phyloP scores from a whole-genome alignment of 352 stramenopile genomes.

The Phytophthora multivora region DNA sequence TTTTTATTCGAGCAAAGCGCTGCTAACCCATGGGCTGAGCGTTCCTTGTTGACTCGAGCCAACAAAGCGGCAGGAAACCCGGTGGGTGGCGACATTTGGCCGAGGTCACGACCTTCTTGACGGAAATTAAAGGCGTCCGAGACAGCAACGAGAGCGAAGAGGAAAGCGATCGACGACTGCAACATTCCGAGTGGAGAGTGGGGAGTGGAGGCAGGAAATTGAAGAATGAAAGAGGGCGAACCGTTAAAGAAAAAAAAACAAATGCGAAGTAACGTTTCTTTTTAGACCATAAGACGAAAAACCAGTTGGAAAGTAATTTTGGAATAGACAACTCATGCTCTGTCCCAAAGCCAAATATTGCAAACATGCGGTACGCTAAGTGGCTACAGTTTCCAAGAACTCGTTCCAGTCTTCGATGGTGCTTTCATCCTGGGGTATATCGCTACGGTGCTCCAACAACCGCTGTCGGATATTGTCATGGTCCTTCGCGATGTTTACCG shows the following conservation, averaged over 20 bases:
- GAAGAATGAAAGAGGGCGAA: background rate
- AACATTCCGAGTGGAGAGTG: background rate
- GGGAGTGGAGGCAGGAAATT: background rate
- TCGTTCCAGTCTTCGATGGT: slow-evolving; percentile 44
- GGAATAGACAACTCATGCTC: slow-evolving; percentile 6
- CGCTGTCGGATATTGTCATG: slow-evolving; percentile 15
- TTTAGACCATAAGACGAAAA: too few species aligned
- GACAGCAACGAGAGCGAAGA: slow-evolving; percentile 1
- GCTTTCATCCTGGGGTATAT: slow-evolving; percentile 35
- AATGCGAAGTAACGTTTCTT: background rate
- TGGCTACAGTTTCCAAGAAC: slow-evolving; percentile 29
- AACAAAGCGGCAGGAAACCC: slow-evolving; percentile 26
- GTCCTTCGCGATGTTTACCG: slow-evolving; percentile 43
- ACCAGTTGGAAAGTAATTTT: background rate
- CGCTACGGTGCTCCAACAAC: slow-evolving; percentile 23
- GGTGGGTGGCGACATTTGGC: background rate
- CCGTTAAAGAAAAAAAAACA: background rate
- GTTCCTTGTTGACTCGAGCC: slow-evolving; percentile 45
- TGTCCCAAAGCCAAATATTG: slow-evolving; percentile 6
- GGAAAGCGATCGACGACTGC: slow-evolving; percentile 10
- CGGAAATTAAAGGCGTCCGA: slow-evolving; percentile 13
- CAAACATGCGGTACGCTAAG: background rate
- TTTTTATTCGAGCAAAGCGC: slow-evolving; percentile 43
- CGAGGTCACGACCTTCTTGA: slow-evolving; percentile 13
- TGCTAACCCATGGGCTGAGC: slow-evolving; percentile 30